Percentiles rank a stretch among this genome's conserved stretches.
phyloP scores from a whole-genome alignment of 768 basidiomycete species.

The Astraeus odoratus region DNA sequence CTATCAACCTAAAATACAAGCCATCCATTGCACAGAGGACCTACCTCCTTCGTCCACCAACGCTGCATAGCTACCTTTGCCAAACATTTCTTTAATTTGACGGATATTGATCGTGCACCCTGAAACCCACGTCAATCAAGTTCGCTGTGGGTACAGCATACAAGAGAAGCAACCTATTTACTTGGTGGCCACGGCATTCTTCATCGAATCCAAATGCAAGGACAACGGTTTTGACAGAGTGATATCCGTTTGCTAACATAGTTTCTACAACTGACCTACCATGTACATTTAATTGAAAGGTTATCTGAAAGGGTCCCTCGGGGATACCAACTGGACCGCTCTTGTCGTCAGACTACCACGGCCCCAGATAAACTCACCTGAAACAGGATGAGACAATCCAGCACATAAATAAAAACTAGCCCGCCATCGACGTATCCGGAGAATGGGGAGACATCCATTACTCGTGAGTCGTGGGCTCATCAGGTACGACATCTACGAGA shows the following conservation, averaged over 20 bases:
- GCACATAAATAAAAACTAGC: not conserved
- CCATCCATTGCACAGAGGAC: not conserved
- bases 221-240: constrained; percentile 56
- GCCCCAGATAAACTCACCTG: constrained; percentile 41
- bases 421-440: constrained; percentile 55
- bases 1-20: constrained; percentile 1
- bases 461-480: constrained; percentile 45
- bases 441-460: constrained; percentile 60
- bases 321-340: constrained; percentile 54
- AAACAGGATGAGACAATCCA: not conserved
- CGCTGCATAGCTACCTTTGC: constrained; percentile 64
- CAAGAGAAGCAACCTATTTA: constrained; percentile 12
- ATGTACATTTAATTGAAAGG: not conserved
- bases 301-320: not conserved
- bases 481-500: constrained; percentile 58
- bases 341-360: constrained; percentile 54
- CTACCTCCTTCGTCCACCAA: constrained; percentile 85
- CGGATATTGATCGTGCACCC: constrained; percentile 48
- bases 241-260: constrained; percentile 52
- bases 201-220: constrained; percentile 74
- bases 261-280: constrained; percentile 52
- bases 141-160: too few relatives aligned
- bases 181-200: constrained; percentile 50
- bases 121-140: too few relatives aligned
- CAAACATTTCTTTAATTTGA: constrained; percentile 54